phyloP scores from a whole-genome alignment of 352 stramenopile genomes.

The Globisporangium nagaii region DNA sequence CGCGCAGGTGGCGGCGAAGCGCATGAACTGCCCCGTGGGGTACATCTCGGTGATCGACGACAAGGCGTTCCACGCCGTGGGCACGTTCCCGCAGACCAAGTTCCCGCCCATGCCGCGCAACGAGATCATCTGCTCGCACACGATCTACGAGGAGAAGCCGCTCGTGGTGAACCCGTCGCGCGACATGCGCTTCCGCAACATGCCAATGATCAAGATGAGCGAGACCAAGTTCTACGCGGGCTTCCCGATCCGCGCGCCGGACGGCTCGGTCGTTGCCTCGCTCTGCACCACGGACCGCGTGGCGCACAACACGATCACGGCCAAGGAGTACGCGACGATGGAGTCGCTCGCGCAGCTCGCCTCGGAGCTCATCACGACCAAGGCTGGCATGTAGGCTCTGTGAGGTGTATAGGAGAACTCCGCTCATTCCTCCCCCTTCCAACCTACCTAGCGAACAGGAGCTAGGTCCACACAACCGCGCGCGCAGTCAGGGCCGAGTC shows the following conservation, averaged over 20 bases:
- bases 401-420: no score
- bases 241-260: conserved; percentile 43
- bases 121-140: conserved; percentile 51
- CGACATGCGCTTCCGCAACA: conserved; percentile 52
- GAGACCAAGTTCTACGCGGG: conserved; percentile 58
- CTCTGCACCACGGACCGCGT: conserved; percentile 39
- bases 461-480: no score
- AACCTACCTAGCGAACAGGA: no score
- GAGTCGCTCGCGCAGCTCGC: conserved; percentile 46
- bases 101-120: conserved; percentile 15
- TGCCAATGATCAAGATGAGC: conserved; percentile 30
- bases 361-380: conserved; percentile 14
- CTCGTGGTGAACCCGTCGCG: conserved; percentile 48
- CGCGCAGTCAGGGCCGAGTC: no score
- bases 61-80: conserved; percentile 28
- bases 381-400: no score
- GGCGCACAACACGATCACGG: conserved; percentile 41
- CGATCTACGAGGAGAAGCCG: conserved; percentile 45
- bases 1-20: conserved; percentile 37
- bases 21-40: conserved; percentile 43
- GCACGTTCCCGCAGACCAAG: conserved; percentile 2
- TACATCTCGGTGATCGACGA: conserved; percentile 58
- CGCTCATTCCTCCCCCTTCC: no score
- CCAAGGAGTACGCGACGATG: conserved; percentile 62
- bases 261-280: conserved; percentile 40